Evolutionary conservation across 257 asterid species (phyloP).

Genomic region (Knoxia roxburghii): DNA sequence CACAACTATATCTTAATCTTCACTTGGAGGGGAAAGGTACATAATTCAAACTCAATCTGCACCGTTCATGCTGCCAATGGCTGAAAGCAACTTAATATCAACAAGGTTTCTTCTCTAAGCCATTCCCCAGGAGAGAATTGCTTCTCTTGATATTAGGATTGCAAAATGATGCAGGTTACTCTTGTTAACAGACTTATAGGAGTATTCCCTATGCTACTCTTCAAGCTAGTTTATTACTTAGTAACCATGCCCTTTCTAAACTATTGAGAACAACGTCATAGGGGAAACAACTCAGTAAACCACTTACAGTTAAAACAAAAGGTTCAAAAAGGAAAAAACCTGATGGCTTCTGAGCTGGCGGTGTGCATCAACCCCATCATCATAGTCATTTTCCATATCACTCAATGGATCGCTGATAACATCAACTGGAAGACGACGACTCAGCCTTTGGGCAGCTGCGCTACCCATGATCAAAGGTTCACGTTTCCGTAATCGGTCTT

Average conservation of each 20-base stretch:
- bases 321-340: slow-evolving; percentile 23
- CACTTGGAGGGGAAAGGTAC: neutral
- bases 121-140: neutral
- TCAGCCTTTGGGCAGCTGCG: slow-evolving; percentile 56
- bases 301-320: neutral
- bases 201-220: neutral
- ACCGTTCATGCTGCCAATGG: neutral
- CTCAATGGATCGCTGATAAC: slow-evolving; percentile 93
- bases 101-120: neutral
- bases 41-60: neutral
- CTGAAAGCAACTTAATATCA: neutral
- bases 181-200: neutral
- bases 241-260: neutral
- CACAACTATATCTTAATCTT: neutral
- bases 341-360: slow-evolving; percentile 59
- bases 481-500: slow-evolving; percentile 60
- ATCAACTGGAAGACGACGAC: slow-evolving; percentile 66
- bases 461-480: slow-evolving; percentile 70
- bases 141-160: neutral
- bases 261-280: neutral
- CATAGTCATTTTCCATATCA: slow-evolving; percentile 64
- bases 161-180: neutral
- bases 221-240: too few species aligned
- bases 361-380: slow-evolving; percentile 56
- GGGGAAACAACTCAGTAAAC: slow-evolving; percentile 1